Conservation (phyloP, 2,329 filamentous ascomycete genomes). For the Talaromyces atroroseus region DNA sequence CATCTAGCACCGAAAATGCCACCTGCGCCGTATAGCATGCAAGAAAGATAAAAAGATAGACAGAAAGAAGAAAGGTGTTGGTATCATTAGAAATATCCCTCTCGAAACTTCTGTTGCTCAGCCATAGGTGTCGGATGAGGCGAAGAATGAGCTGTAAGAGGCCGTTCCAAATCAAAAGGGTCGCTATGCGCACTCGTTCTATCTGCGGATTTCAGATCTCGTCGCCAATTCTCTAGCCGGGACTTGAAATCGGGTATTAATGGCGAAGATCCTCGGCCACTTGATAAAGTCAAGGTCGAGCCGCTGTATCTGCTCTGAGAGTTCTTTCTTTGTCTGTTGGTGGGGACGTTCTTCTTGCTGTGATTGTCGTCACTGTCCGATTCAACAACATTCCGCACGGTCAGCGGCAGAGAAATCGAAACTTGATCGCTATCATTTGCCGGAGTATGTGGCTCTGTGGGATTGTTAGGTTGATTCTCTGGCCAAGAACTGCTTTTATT, state of each 20-base stretch:
- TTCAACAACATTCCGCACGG: constrained; percentile 1
- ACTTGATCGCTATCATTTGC: not conserved
- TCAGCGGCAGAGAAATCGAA: constrained; percentile 1
- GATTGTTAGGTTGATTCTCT: not conserved
- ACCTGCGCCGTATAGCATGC: not conserved
- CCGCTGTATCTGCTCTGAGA: not conserved
- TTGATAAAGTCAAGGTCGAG: constrained; percentile 3
- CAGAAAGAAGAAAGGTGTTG: not conserved
- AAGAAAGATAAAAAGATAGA: not conserved
- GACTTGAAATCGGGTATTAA: constrained; percentile 1
- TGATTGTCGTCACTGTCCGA: not conserved
- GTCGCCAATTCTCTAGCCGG: not conserved
- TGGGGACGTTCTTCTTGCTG: not conserved
- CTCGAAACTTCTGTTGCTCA: constrained; percentile 1
- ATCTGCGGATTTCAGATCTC: constrained; percentile 3
- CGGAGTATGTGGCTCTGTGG: not conserved
- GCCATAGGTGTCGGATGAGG: not conserved
- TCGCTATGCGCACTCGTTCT: constrained; percentile 27
- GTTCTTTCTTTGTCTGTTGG: not conserved
- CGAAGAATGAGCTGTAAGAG: constrained; percentile 11
- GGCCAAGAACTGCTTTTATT: not conserved
- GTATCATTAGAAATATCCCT: not conserved
- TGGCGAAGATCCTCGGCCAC: constrained; percentile 3
- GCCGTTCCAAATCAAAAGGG: constrained; percentile 31
- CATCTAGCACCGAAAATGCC: not conserved